Percentiles rank a stretch among this genome's conserved stretches.
phyloP scores from a whole-genome alignment of 2,329 filamentous ascomycete genomes.

The Talaromyces sp. region DNA sequence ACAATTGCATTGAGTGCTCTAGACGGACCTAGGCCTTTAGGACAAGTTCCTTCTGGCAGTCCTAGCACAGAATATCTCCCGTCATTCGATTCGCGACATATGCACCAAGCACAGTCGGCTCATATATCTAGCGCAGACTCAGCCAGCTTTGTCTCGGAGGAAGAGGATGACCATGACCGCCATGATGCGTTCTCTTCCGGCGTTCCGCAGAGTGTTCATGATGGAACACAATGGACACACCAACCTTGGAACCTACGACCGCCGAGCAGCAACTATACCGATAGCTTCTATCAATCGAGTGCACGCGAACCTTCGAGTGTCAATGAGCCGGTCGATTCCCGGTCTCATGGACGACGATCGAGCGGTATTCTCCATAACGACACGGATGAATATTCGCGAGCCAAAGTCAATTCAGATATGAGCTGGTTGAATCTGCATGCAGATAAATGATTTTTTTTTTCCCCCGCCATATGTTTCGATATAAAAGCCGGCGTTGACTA shows the following conservation, averaged over 20 bases:
- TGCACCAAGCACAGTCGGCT: conserved; percentile 41
- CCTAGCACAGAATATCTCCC: conserved; percentile 40
- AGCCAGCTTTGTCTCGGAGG: conserved; percentile 37
- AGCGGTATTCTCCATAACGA: conserved; percentile 33
- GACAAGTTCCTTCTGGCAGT: conserved; percentile 40
- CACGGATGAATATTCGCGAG: conserved; percentile 24
- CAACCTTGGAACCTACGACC: conserved; percentile 25
- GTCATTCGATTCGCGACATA: conserved; percentile 29
- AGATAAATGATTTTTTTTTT: conserved; percentile 7
- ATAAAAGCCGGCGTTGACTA: not conserved
- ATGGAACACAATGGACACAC: conserved; percentile 23
- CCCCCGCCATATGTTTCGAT: not conserved
- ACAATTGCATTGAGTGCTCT: conserved; percentile 22
- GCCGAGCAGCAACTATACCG: conserved; percentile 39
- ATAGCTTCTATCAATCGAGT: conserved; percentile 36
- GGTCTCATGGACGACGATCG: conserved; percentile 26
- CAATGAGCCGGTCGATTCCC: conserved; percentile 21
- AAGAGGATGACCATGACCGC: conserved; percentile 29
- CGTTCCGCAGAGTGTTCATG: conserved; percentile 26
- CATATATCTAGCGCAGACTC: conserved; percentile 45
- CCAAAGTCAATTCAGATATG: conserved; percentile 40
- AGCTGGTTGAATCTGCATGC: conserved; percentile 42
- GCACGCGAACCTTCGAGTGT: conserved; percentile 17
- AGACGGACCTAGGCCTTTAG: conserved; percentile 39
- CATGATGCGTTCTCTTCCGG: conserved; percentile 29